Conservation (phyloP, 2,329 filamentous ascomycete species). For the Hypoxylon sp. region DNA sequence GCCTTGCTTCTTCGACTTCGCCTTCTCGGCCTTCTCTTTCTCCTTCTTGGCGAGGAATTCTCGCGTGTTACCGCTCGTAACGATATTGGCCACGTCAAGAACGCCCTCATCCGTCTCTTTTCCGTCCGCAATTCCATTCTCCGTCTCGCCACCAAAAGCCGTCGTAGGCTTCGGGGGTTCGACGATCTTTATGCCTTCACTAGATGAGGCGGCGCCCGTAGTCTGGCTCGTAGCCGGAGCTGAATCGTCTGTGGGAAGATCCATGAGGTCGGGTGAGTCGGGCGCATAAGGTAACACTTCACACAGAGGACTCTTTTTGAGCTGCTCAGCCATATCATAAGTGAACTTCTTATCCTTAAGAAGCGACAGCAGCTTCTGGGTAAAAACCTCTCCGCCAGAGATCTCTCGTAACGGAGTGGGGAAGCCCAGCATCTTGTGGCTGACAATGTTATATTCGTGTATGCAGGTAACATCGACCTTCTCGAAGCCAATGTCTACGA, state of each 20-base stretch:
- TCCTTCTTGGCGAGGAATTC: slow-evolving; percentile 88
- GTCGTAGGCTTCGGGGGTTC: slow-evolving; percentile 36
- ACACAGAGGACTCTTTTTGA: slow-evolving; percentile 76
- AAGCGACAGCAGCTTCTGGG: slow-evolving; percentile 76
- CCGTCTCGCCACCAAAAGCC: slow-evolving; percentile 54
- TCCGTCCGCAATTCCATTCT: slow-evolving; percentile 54
- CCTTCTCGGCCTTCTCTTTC: slow-evolving; percentile 79
- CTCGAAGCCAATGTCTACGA: slow-evolving; percentile 90
- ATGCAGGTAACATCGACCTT: slow-evolving; percentile 96
- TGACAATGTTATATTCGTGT: slow-evolving; percentile 81
- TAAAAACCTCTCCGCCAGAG: slow-evolving; percentile 91
- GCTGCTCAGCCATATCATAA: slow-evolving; percentile 76
- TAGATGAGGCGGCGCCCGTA: slow-evolving; percentile 39
- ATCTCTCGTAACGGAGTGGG: slow-evolving; percentile 59
- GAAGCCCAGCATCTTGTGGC: slow-evolving; percentile 72
- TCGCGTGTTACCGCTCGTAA: slow-evolving; percentile 83
- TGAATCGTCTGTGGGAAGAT: slow-evolving; percentile 61
- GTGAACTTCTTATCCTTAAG: slow-evolving; percentile 72
- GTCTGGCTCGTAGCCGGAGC: slow-evolving; percentile 50
- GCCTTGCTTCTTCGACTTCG: slow-evolving; percentile 70
- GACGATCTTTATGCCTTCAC: slow-evolving; percentile 21
- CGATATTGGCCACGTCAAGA: slow-evolving; percentile 86
- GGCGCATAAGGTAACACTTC: slow-evolving; percentile 73
- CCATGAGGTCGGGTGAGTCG: slow-evolving; percentile 61
- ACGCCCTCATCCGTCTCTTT: slow-evolving; percentile 75